phyloP scores from a whole-genome alignment of 345 rosid species.

The Nephelium lappaceum region DNA sequence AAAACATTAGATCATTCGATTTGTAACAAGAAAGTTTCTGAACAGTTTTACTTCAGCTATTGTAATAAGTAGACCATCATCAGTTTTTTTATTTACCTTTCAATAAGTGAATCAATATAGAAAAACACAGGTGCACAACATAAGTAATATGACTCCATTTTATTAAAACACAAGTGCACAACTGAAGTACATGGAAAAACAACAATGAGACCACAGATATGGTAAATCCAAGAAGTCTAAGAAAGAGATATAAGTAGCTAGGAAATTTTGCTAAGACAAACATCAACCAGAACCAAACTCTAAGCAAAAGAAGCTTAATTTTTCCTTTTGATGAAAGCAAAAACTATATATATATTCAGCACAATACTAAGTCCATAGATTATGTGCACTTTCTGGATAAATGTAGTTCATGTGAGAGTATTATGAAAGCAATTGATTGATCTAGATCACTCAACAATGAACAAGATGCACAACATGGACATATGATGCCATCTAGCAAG shows the following conservation, averaged over 20 bases:
- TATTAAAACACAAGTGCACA: background rate
- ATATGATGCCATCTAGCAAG: background rate
- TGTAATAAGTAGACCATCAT: background rate
- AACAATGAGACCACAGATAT: too few relatives aligned
- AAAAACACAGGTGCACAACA: background rate
- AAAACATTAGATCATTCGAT: constrained; percentile 15
- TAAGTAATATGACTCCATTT: background rate
- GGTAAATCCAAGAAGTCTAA: background rate
- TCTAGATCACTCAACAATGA: background rate
- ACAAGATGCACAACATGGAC: background rate
- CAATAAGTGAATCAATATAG: background rate
- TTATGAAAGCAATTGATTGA: background rate
- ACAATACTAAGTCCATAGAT: background rate
- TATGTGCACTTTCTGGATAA: background rate
- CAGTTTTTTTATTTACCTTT: background rate
- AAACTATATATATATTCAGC: background rate
- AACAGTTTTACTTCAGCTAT: constrained; percentile 7
- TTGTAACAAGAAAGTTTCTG: background rate
- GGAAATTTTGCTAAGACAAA: background rate
- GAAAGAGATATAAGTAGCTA: background rate
- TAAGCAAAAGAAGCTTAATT: background rate
- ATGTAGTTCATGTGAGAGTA: background rate
- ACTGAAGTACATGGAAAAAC: background rate
- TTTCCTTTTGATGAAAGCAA: background rate
- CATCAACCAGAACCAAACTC: background rate